Base-by-base conservation (phyloP, 1,139 yeast genomes). In the Blastobotrys apis region DNA sequence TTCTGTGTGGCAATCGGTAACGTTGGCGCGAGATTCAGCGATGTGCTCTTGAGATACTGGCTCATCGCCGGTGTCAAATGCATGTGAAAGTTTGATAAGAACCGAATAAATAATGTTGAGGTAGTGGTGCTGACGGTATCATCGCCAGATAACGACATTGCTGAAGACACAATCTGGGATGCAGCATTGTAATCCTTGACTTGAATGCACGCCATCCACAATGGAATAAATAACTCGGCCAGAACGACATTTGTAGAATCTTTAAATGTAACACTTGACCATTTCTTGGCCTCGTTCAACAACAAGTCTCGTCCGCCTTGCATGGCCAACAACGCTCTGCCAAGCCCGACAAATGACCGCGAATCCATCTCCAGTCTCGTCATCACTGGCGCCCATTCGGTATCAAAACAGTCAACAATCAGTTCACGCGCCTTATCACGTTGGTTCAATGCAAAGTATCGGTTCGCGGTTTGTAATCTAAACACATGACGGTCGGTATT, bases 401-500 rank as follows among this genome's bases (percentile, higher is more conserved):
- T 32, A 3, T 50, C 54, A 38, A 56, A 56, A 34, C 51, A 36
- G 16, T 50, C 58, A 10, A 51, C 44, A 25, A 58, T 50, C 35
- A 57, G 42, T 13, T 46, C 41, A 21, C 40, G 15, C 1, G 63
- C 56, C 36, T 47, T 47, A 9, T 39, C 43, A 3, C 33, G 21
- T 12, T 52, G 43, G 13, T 53, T 52, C 16, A 53, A 41, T 8
- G 47, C 43, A 55, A 57, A 58, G 41, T 48, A 52, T 38, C 54
- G 53, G 42, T 59, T 58, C 6, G 63, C 61, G 8, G 54, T 40
- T 27, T 52, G 56, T 16, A 59, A 44, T 25, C 52, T 47, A 32
- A 59, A 56, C 5, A 47, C 49, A 31, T 53, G 54, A 26, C 45
- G 44, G 32, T 54, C 58, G n/a, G 49, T 41, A 6, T 37, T 45